Evolutionary conservation across 2,329 filamentous ascomycete species (phyloP).

Genomic region (Remersonia thermophila): DNA sequence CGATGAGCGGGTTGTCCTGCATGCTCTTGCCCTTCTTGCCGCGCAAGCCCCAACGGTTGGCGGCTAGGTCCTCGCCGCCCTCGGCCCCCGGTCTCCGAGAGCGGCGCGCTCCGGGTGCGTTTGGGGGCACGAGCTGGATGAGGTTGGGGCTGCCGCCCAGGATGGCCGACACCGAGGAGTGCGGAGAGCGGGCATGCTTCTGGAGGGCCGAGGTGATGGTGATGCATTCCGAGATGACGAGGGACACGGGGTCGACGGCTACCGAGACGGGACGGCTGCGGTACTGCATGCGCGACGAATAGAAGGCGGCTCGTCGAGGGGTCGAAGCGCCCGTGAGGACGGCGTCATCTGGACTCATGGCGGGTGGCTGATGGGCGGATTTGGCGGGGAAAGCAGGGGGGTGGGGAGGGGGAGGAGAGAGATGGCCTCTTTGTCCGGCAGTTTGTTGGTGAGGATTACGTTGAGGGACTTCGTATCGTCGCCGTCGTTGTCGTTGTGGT

Average conservation of each 20-base stretch:
- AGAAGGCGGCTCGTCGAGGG: slow-evolving; percentile 15
- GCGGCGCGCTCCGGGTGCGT: too few relatives aligned
- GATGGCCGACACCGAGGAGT: slow-evolving; percentile 92
- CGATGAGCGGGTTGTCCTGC: slow-evolving; percentile 94
- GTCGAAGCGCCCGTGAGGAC: slow-evolving; percentile 14
- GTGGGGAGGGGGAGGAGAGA: too few relatives aligned
- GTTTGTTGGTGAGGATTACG: too few relatives aligned
- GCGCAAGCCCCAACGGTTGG: slow-evolving; percentile 83
- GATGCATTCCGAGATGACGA: slow-evolving; percentile 98
- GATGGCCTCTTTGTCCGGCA: too few relatives aligned
- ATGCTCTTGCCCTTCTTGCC: slow-evolving; percentile 95
- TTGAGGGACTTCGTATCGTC: too few relatives aligned
- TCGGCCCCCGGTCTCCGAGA: slow-evolving; percentile 25
- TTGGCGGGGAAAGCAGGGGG: too few relatives aligned
- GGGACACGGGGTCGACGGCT: slow-evolving; percentile 77
- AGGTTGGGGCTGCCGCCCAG: slow-evolving; percentile 62
- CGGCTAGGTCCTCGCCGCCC: slow-evolving; percentile 37
- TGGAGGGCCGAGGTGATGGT: slow-evolving; percentile 97
- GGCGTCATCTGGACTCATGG: slow-evolving; percentile 10
- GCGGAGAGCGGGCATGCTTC: slow-evolving; percentile 90
- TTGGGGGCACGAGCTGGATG: slow-evolving; percentile 35
- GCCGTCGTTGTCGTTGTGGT: not conserved
- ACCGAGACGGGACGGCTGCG: slow-evolving; percentile 57
- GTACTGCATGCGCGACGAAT: slow-evolving; percentile 41
- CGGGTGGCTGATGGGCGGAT: slow-evolving; percentile 1